A percentile compares a stretch with the other conserved stretches of the same genome.
Evolutionary conservation across 352 stramenopile genomes (phyloP).

Genomic region (Elongisporangium senticosum): DNA sequence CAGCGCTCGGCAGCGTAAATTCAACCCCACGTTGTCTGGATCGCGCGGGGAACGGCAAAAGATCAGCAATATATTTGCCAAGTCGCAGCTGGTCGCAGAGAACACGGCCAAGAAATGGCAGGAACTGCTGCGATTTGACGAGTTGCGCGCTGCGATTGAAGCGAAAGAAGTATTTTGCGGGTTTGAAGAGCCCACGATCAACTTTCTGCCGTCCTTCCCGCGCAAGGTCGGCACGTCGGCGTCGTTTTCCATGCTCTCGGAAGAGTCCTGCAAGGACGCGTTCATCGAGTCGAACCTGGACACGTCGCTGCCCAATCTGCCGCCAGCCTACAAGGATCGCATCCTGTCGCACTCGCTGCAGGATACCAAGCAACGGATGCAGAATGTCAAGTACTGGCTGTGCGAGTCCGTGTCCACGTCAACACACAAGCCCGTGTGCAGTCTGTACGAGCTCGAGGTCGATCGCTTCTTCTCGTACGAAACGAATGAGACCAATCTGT

Average conservation of each 20-base stretch:
- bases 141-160: constrained; percentile 63
- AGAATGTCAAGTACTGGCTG: constrained; percentile 56
- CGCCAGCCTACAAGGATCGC: constrained; percentile 69
- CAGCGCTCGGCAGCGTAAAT: constrained; percentile 3
- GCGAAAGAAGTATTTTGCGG: constrained; percentile 83
- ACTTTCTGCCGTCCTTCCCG: constrained; percentile 71
- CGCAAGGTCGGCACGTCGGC: constrained; percentile 48
- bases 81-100: constrained; percentile 54
- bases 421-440: constrained; percentile 72
- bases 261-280: constrained; percentile 49
- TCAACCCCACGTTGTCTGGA: neutral
- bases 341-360: constrained; percentile 65
- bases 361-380: constrained; percentile 52
- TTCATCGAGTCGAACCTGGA: constrained; percentile 40
- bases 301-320: constrained; percentile 11
- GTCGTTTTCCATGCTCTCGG: constrained; percentile 59
- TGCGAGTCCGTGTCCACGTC: constrained; percentile 63
- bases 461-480: constrained; percentile 73
- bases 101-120: constrained; percentile 63
- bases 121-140: constrained; percentile 68
- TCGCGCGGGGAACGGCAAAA: constrained; percentile 37
- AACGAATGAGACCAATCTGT: constrained; percentile 38
- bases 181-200: constrained; percentile 75
- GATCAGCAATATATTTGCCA: constrained; percentile 51
- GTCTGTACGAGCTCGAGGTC: constrained; percentile 65